A percentile compares a stretch with the other conserved stretches of the same genome.
Conservation (phyloP, 2,329 filamentous ascomycete species). For the Stachybotrys chlorohalonatus region DNA sequence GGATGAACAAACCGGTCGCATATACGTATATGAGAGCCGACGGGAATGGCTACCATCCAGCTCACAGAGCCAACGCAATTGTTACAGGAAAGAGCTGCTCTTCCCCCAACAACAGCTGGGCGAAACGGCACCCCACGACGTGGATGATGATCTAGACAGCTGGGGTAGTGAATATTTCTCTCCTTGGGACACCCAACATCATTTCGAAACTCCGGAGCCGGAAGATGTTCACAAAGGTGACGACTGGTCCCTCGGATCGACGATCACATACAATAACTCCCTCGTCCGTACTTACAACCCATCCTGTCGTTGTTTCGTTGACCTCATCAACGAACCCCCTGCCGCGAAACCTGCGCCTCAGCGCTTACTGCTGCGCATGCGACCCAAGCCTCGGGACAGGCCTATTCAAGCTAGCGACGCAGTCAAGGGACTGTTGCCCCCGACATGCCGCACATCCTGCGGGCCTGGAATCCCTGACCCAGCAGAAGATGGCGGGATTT, state of each 20-base stretch:
- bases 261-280: conserved; percentile 44
- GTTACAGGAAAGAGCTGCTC: conserved; percentile 50
- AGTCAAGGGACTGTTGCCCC: neutral
- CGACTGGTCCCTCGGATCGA: conserved; percentile 25
- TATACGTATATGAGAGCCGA: conserved; percentile 58
- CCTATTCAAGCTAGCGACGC: neutral
- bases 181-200: conserved; percentile 25
- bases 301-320: conserved; percentile 45
- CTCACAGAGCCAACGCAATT: conserved; percentile 53
- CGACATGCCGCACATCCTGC: neutral
- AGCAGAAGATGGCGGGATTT: conserved; percentile 1
- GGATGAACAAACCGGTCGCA: conserved; percentile 47
- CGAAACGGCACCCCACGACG: neutral
- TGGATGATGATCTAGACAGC: conserved; percentile 1
- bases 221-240: conserved; percentile 37
- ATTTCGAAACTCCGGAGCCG: conserved; percentile 6
- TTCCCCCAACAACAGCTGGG: conserved; percentile 20
- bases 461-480: neutral
- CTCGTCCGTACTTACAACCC: conserved; percentile 46
- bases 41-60: conserved; percentile 52
- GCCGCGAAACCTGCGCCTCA: conserved; percentile 15
- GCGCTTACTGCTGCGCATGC: conserved; percentile 32
- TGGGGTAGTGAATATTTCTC: conserved; percentile 25
- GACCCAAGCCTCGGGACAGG: conserved; percentile 7
- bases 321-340: conserved; percentile 45